Conservation (phyloP, 768 basidiomycete species). For the Mrakia frigida region DNA sequence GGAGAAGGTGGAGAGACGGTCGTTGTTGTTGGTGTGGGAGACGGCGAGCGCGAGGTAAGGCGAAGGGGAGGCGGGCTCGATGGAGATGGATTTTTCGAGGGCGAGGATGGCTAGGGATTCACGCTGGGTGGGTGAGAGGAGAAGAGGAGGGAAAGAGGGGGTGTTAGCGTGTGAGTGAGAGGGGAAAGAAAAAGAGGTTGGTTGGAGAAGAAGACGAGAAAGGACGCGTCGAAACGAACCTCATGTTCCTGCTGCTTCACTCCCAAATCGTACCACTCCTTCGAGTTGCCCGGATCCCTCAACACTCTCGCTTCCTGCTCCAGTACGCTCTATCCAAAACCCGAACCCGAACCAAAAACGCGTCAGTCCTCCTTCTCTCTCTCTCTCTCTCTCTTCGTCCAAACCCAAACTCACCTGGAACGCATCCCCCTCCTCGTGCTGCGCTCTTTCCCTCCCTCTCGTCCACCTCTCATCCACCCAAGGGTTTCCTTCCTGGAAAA, state of each 20-base stretch:
- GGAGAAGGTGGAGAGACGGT: conserved; percentile 65
- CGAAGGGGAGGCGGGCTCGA: conserved; percentile 65
- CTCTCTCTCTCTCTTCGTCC: not conserved
- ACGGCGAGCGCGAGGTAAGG: conserved; percentile 89
- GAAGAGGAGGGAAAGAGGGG: not conserved
- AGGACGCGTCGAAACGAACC: not conserved
- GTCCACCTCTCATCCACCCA: conserved; percentile 53
- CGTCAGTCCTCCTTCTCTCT: not conserved
- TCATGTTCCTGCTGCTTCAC: conserved; percentile 98
- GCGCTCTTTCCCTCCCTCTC: not conserved
- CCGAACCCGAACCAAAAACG: not conserved
- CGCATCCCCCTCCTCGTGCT: not conserved
- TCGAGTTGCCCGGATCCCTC: conserved; percentile 61
- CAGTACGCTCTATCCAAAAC: conserved; percentile 60
- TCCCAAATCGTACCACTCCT: conserved; percentile 85
- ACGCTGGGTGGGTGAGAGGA: conserved; percentile 44
- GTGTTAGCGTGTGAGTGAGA: too few species aligned
- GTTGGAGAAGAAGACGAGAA: not conserved
- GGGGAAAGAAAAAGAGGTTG: not conserved
- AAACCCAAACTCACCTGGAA: conserved; percentile 16
- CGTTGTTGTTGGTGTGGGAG: conserved; percentile 82
- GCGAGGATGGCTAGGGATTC: conserved; percentile 86
- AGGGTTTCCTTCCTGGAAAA: conserved; percentile 72
- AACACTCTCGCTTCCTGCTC: conserved; percentile 87
- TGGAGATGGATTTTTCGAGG: conserved; percentile 67